These are phyloP conservation scores for Wallacemonas sp. DNA, from an alignment of 208 protist species.

Conservation along the genomic window DNA sequence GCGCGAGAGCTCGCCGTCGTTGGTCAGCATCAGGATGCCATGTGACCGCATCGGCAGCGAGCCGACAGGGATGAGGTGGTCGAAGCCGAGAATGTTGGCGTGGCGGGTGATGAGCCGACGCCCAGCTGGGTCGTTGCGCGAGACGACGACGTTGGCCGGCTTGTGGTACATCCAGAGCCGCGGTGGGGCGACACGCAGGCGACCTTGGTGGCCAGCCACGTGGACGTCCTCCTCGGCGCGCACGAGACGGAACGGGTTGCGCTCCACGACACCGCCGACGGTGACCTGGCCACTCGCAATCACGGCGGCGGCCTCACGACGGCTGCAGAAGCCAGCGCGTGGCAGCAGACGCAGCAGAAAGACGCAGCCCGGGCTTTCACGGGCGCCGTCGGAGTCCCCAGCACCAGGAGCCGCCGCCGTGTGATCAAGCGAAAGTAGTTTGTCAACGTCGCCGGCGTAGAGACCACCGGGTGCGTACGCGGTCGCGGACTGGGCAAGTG, in stretches of 20 bases:
- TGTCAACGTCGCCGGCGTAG: neutral
- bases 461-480: constrained; percentile 26
- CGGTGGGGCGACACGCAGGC: constrained; percentile 78
- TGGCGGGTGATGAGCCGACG: constrained; percentile 80
- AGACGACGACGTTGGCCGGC: constrained; percentile 85
- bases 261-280: constrained; percentile 84
- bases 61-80: constrained; percentile 86
- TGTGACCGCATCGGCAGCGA: constrained; percentile 86
- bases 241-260: constrained; percentile 82
- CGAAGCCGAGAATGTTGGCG: constrained; percentile 81
- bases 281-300: constrained; percentile 83
- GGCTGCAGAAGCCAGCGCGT: constrained; percentile 79
- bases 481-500: constrained; percentile 11
- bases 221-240: constrained; percentile 75
- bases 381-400: neutral
- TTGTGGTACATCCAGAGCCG: constrained; percentile 92
- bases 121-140: constrained; percentile 71
- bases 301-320: constrained; percentile 67
- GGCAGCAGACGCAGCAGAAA: constrained; percentile 76
- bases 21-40: constrained; percentile 84
- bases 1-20: constrained; percentile 87
- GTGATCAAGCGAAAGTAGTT: constrained; percentile 10
- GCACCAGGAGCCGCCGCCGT: neutral
- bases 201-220: constrained; percentile 65
- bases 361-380: constrained; percentile 30